phyloP scores from a whole-genome alignment of 2,329 filamentous ascomycete genomes.

The Neocatenulostroma microsporum region DNA sequence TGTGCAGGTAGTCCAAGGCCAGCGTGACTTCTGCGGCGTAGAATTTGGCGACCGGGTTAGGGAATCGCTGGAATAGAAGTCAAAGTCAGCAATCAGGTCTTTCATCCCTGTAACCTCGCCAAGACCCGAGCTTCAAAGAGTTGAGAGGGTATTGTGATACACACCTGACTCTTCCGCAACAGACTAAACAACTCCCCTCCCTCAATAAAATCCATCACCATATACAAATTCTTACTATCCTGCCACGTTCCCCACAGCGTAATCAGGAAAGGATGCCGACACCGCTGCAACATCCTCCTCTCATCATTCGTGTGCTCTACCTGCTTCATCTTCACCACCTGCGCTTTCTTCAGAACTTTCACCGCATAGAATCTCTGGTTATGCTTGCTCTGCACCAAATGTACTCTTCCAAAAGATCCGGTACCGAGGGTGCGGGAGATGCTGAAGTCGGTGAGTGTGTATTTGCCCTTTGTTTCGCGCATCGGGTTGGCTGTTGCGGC shows the following conservation, averaged over 20 bases:
- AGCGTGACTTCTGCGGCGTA: slow-evolving; percentile 96
- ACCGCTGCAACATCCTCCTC: slow-evolving; percentile 86
- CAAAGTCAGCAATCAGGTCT: too few species aligned
- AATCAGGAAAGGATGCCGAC: slow-evolving; percentile 96
- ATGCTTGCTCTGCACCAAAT: slow-evolving; percentile 94
- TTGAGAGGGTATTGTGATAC: too few species aligned
- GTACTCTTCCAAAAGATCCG: slow-evolving; percentile 92
- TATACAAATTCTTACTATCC: slow-evolving; percentile 90
- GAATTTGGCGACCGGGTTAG: slow-evolving; percentile 97
- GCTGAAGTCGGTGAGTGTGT: slow-evolving; percentile 82
- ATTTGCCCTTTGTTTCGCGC: slow-evolving; percentile 90
- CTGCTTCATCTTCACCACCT: slow-evolving; percentile 99
- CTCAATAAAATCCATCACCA: slow-evolving; percentile 99
- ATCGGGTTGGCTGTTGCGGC: slow-evolving; percentile 31
- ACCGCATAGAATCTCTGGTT: slow-evolving; percentile 97
- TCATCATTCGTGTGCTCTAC: slow-evolving; percentile 99
- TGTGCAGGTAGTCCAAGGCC: slow-evolving; percentile 89
- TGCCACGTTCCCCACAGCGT: slow-evolving; percentile 98
- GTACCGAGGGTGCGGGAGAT: slow-evolving; percentile 89
- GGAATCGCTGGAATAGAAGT: slow-evolving; percentile 83
- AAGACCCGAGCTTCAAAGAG: too few species aligned
- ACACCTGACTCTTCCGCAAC: slow-evolving; percentile 82
- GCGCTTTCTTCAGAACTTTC: slow-evolving; percentile 96
- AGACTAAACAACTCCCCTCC: slow-evolving; percentile 95
- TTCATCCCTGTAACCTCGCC: too few species aligned